Base-by-base conservation (phyloP, 2,329 filamentous ascomycete genomes). In the Scedosporium boydii region DNA sequence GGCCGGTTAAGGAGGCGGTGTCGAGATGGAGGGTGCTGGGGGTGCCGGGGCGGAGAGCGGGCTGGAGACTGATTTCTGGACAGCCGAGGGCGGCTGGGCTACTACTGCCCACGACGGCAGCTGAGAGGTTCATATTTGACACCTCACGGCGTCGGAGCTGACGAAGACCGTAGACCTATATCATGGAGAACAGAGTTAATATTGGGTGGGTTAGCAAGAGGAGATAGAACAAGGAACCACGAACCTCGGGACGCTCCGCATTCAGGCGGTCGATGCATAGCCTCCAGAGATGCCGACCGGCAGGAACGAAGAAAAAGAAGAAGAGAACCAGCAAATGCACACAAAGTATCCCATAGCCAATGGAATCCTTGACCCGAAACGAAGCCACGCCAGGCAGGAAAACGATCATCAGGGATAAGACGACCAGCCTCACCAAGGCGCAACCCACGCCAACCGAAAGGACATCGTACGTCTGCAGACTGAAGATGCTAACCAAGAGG, bases 381-480 rank as follows among this genome's bases (percentile, higher is more conserved):
- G 82, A 83, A 1, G 86, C 85, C 23, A 89, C 79, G 65, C 88
- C 88, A 0, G 86, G 79, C 23, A 79, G 77, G 61, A 86, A 76
- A 10, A 82, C 72, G 14, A 84, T 72, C 44, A 72, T 68, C 34
- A 72, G 64, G 9, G 64, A 16, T 29, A 68, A 34, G 1, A 82
- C 85, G 51, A 83, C 72, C 12, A 89, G 80, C 58, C 87, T 63
- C 79, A 21, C 86, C 76, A 14, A 79, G 73, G 5, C 85, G 80
- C 71, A 87, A 88, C 67, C 83, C 88, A 88, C 85, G 89, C 88
- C 38, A 86, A 87, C 1, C 85, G 57, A 88, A 42, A 86, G 82
- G 6, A 80, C 80, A 48, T 86, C 80, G 68, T 86, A 89, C 0
- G 86, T 87, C 57, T 84, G 80, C 12, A 62, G 56, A 12, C 57